Base-by-base conservation (phyloP, 805 yeast genomes). In the Candida ipomoeae region DNA sequence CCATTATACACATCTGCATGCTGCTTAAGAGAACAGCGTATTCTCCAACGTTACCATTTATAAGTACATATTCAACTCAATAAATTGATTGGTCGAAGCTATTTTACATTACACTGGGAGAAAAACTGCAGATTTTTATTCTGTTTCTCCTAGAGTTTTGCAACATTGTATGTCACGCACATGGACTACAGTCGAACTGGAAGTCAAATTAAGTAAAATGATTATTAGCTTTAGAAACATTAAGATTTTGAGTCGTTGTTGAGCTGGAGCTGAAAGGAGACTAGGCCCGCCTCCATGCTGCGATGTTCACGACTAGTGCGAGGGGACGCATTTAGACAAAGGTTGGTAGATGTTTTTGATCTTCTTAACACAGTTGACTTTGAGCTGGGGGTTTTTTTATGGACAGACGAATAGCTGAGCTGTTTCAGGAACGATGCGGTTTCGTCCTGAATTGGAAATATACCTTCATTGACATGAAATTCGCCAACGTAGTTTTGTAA, bases 211-310 rank as follows among this genome's bases (percentile, higher is more conserved):
- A 15, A 14, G 45, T 26, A 33, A 20, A 37, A 20, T 7, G n/a
- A 33, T 18, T 33, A 42, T 20, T 14, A 15, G 11, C 5, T 29
- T 5, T 33, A 33, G 6, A 42, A 32, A n/a, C n/a, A 10, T 35
- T 23, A 44, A 35, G 32, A 23, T 44, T 44, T 44, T 23, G 46
- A 44, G 26, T 34, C 40, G 40, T 31, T 31, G 29, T 48, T 47
- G 20, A 54, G 54, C 17, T 59, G 54, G 13, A 65, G 49, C 42
- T 66, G 57, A 32, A 66, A 66, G 45, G 64, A 64, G 32, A 56
- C 55, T 40, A 68, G 60, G 1, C 73, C 70, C 3, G 67, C 58
- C 52, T 65, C 61, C 66, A 68, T 63, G 50, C 55, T 62, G 26
- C 56, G 41, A 11, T 49, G 51, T 39, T 56, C 55, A 6, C 60